A percentile compares a stretch with the other conserved stretches of the same genome.
These are phyloP conservation scores for Hypoxylon lenormandii DNA, from an alignment of 495 filamentous ascomycete genomes.

Conservation along the genomic window DNA sequence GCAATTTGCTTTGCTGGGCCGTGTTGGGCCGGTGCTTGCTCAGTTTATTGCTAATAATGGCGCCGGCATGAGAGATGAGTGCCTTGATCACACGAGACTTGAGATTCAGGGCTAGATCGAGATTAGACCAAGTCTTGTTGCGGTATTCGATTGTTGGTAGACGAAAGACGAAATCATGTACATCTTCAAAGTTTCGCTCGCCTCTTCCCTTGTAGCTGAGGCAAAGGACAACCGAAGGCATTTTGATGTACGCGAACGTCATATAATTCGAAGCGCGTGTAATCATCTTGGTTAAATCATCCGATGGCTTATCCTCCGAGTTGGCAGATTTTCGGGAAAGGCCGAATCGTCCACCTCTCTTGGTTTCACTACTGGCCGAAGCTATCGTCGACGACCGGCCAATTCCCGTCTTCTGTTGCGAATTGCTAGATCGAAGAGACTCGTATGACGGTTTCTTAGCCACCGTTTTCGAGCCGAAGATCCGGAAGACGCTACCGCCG, in stretches of 20 bases:
- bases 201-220: conserved; percentile 96
- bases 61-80: conserved; percentile 91
- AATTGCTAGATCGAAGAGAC: conserved; percentile 66
- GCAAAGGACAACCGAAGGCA: conserved; percentile 92
- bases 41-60: conserved; percentile 97
- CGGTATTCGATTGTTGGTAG: conserved; percentile 93
- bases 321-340: conserved; percentile 54
- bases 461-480: conserved; percentile 63
- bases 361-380: conserved; percentile 61
- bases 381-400: conserved; percentile 65
- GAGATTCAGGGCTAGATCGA: conserved; percentile 88
- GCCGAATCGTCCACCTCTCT: conserved; percentile 63
- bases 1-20: conserved; percentile 79
- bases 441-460: conserved; percentile 76
- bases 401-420: conserved; percentile 57
- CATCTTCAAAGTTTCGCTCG: conserved; percentile 92
- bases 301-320: conserved; percentile 68
- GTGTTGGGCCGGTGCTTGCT: conserved; percentile 83
- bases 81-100: conserved; percentile 95
- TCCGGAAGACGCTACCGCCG: conserved; percentile 63
- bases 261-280: conserved; percentile 94
- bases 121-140: conserved; percentile 99
- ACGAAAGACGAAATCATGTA: conserved; percentile 97
- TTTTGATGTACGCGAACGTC: conserved; percentile 94
- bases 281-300: conserved; percentile 99